Evolutionary conservation across 257 asterid species (phyloP).

Genomic region (Solanum phureja): DNA sequence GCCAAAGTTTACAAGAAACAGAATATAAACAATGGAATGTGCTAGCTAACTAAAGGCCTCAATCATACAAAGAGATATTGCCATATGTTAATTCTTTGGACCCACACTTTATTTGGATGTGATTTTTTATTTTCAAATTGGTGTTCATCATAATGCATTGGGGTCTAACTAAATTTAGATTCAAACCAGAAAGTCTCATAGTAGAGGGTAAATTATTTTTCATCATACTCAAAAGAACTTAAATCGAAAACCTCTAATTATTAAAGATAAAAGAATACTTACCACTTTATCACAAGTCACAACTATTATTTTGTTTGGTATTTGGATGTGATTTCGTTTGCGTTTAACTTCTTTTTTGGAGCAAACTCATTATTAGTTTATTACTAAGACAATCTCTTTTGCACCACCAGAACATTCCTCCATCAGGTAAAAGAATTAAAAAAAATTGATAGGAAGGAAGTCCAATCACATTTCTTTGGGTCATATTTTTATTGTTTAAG

Average conservation of each 20-base stretch:
- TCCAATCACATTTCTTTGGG: too few relatives aligned
- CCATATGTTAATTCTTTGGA: background rate
- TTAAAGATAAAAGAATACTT: too few relatives aligned
- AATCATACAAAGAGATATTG: background rate
- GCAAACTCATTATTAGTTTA: background rate
- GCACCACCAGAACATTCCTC: background rate
- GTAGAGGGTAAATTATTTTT: too few relatives aligned
- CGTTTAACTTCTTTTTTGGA: background rate
- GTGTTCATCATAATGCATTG: too few relatives aligned
- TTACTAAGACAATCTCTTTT: background rate
- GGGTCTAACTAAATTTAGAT: too few relatives aligned
- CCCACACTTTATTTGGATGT: background rate
- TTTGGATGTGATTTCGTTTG: background rate
- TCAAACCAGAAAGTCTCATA: too few relatives aligned
- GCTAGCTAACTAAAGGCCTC: background rate
- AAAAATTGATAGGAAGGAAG: background rate
- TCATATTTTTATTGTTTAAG: too few relatives aligned
- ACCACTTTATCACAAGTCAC: fast-evolving
- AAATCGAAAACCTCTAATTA: fast-evolving
- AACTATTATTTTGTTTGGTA: too few relatives aligned
- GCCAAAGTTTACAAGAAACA: background rate
- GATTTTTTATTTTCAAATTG: background rate
- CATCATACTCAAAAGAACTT: too few relatives aligned
- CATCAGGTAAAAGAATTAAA: too few relatives aligned
- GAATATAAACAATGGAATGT: background rate